Base-by-base conservation (phyloP, 108 stramenopile species). In the Conticribra weissflogii region DNA sequence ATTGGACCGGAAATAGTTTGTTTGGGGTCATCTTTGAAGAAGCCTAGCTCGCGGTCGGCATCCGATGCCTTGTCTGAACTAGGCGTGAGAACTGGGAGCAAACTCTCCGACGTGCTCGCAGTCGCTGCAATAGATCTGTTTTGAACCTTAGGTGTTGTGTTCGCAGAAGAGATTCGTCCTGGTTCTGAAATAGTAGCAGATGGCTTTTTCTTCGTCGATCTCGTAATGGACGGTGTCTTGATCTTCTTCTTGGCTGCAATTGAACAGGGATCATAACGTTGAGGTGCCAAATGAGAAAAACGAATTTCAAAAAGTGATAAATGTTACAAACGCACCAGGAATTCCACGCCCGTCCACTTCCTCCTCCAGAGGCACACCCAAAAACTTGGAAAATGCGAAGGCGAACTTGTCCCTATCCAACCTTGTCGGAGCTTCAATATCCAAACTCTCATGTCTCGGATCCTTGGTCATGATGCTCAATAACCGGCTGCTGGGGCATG, bases 321-420 rank as follows among this genome's bases (percentile, higher is more conserved):
- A n/a, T n/a, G n/a, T 41, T 12, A 41, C 5, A 5, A 41, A 41
- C 36, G n/a, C 18, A 51, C 50, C 50, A 51, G 50, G 17, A n/a
- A 51, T 16, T n/a, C 21, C 50, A 22, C 21, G 4, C 50, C 50
- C 41, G 17, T 47, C 71, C 52, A 53, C 46, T 51, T 78, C 77
- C 23, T 78, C 77, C 41, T 69, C 85, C 48, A 91, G 49, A 5
- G 91, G 91, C 29, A 95, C 80, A 8, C 74, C 76, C 50, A 95
- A 72, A 79, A 95, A 95, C 34, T 74, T 61, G 3, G 89, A 55
- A 81, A 95, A 95, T 17, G 94, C 94, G 54, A 66, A 78, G 12
- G 94, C 94, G 73, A 92, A 92, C 66, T 92, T 95, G 71, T 95
- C 94, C 54, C 94, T 78, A 72, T 95, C 94, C 69, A 89, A 59